Evolutionary conservation across 345 rosid genomes (phyloP), one percentile per base, ranked within the genome.

Genomic region (Moricandia arvensis): DNA sequence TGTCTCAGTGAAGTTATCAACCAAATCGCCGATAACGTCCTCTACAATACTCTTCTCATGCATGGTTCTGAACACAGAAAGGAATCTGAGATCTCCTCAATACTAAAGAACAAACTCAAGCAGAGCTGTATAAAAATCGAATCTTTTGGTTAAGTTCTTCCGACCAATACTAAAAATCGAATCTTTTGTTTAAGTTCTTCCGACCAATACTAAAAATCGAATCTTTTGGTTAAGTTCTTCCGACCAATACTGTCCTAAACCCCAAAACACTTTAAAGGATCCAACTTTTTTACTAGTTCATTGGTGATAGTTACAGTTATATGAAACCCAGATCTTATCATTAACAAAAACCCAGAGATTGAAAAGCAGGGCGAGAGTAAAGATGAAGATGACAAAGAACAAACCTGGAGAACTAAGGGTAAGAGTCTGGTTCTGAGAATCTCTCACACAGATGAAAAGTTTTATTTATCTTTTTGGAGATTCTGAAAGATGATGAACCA

Each of bases 1-100:
- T 35, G 68, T 79, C 0, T 96, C 96, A 1, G 86, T 72, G 43
- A 93, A 7, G 69, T 86, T 85, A 81, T 96, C 99, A 38, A 74
- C 85, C 10, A 93, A 62, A 69, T 88, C 88, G 45, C 61, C 85
- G 11, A 92, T 18, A 16, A 90, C 2, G 24, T 73, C 84, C 69
- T 90, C 98, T 2, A 87, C 83, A 15, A 85, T 82, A 59, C 43
- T 86, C 83, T 91, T 88, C 76, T 96, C 96, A 67, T 86, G 81
- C 99, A 96, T 96, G 70, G 34, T 86, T 86, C 82, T 85, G 81
- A 34, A 66, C 58, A 60, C 29, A 65, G 1, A 45, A 68, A 49
- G 16, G 8, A 68, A 77, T 31, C 53, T 31, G 8, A 54, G 55
- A 75, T 61, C 8, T 68, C 15, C 41, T 68, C 15, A 60, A 29